A percentile compares a stretch with the other conserved stretches of the same genome.
Evolutionary conservation across 805 yeast genomes (phyloP).

Genomic region (Starmerella sp.): DNA sequence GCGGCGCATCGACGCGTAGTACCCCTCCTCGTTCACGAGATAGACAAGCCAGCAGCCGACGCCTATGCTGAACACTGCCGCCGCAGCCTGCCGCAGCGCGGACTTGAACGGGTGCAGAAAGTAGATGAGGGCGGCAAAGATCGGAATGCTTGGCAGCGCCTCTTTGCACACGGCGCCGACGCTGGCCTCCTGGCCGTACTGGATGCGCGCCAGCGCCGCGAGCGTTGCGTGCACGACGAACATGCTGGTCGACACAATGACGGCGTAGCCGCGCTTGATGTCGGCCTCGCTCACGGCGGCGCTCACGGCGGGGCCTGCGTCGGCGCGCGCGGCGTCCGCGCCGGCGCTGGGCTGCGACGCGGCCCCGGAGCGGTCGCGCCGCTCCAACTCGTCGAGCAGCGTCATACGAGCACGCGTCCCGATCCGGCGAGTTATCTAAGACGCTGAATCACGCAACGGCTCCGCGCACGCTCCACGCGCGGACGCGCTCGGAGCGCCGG

Average conservation of each 20-base stretch:
- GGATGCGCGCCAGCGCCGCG: conserved; percentile 29
- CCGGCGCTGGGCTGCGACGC: not conserved
- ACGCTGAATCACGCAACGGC: not conserved
- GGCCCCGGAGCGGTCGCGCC: not conserved
- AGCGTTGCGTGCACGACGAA: conserved; percentile 29
- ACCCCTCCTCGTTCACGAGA: conserved; percentile 29
- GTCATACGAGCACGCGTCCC: conserved; percentile 2
- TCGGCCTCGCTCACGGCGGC: not conserved
- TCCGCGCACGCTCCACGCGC: not conserved
- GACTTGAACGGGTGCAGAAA: conserved; percentile 21
- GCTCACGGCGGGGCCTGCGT: not conserved
- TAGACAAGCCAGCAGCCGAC: conserved; percentile 30
- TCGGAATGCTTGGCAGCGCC: conserved; percentile 25
- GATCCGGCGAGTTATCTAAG: not conserved
- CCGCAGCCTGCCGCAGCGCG: conserved; percentile 14
- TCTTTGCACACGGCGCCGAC: conserved; percentile 16
- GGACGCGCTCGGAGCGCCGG: too few relatives aligned
- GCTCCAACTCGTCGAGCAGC: conserved; percentile 15
- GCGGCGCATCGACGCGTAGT: conserved; percentile 31
- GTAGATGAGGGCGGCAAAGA: conserved; percentile 25
- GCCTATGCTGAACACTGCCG: conserved; percentile 18
- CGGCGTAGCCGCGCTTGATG: conserved; percentile 14
- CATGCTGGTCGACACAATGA: conserved; percentile 16
- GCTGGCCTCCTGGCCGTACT: conserved; percentile 27
- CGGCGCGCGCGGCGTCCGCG: not conserved